Percentiles rank a stretch among this genome's conserved stretches.
Conservation (phyloP, 805 yeast species). For the Metschnikowia sp. region DNA sequence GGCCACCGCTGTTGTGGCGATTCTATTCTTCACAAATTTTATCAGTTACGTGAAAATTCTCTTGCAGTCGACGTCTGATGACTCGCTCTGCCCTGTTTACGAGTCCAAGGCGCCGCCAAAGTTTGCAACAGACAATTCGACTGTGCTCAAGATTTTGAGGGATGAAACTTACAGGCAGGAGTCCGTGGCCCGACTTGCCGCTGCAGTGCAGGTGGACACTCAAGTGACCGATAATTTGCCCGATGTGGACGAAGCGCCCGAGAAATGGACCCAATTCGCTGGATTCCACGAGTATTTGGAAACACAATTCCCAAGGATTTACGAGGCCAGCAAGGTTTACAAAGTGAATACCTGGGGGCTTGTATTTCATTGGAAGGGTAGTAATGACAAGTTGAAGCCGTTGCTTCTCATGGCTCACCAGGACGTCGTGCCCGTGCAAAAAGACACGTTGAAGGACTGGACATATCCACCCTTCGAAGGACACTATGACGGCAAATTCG, state of each 20-base stretch:
- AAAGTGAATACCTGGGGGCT: constrained; percentile 17
- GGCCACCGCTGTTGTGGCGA: background rate
- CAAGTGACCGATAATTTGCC: constrained; percentile 53
- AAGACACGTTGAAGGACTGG: constrained; percentile 16
- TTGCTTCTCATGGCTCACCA: constrained; percentile 17
- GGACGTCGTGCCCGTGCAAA: constrained; percentile 17
- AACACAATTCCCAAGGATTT: constrained; percentile 12
- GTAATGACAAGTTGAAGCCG: constrained; percentile 15
- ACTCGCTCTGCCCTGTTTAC: constrained; percentile 12
- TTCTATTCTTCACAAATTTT: constrained; percentile 10
- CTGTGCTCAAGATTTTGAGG: constrained; percentile 30
- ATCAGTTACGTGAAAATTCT: constrained; percentile 10
- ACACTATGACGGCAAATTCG: constrained; percentile 22
- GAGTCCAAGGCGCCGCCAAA: constrained; percentile 13
- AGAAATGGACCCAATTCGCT: constrained; percentile 41
- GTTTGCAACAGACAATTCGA: constrained; percentile 29
- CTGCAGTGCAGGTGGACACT: constrained; percentile 65
- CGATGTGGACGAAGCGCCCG: constrained; percentile 45
- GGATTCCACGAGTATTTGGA: constrained; percentile 16
- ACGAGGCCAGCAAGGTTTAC: constrained; percentile 6
- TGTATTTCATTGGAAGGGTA: constrained; percentile 18
- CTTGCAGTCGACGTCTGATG: constrained; percentile 9
- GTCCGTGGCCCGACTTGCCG: constrained; percentile 46
- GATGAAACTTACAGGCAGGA: constrained; percentile 29
- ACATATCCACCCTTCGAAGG: constrained; percentile 16